phyloP scores from a whole-genome alignment of 495 filamentous ascomycete genomes.

The Penicillium coprophilum region DNA sequence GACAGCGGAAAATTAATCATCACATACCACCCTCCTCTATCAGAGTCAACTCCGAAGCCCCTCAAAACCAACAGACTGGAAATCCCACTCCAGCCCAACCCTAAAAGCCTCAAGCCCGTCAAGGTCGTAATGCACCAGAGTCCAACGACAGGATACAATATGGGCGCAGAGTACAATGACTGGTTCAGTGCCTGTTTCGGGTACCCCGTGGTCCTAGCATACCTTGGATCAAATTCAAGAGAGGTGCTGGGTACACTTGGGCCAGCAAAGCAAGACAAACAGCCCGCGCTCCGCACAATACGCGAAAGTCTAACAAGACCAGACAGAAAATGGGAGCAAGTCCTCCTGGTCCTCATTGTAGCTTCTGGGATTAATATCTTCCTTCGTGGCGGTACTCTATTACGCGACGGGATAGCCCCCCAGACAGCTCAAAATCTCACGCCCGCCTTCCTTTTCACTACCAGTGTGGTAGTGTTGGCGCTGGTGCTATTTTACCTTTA shows the following conservation, averaged over 20 bases:
- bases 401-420: neutral
- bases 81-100: slow-evolving; percentile 61
- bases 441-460: neutral
- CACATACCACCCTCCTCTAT: slow-evolving; percentile 47
- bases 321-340: slow-evolving; percentile 1
- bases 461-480: neutral
- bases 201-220: slow-evolving; percentile 63
- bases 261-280: slow-evolving; percentile 27
- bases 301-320: neutral
- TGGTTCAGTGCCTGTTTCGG: slow-evolving; percentile 78
- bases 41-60: slow-evolving; percentile 16
- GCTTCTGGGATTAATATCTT: neutral
- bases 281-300: neutral
- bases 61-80: slow-evolving; percentile 38
- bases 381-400: neutral
- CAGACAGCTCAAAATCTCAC: slow-evolving; percentile 1
- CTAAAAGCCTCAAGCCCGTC: slow-evolving; percentile 47
- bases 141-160: slow-evolving; percentile 62
- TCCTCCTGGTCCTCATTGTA: neutral
- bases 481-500: neutral
- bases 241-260: slow-evolving; percentile 61
- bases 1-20: slow-evolving; percentile 51
- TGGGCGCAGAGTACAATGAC: slow-evolving; percentile 61
- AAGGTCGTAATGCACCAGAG: slow-evolving; percentile 63
- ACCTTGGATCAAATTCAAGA: slow-evolving; percentile 63